Evolutionary conservation across 179 eudicot species (phyloP), one percentile per base, ranked within the genome.

Genomic region (Beta macrorhiza): DNA sequence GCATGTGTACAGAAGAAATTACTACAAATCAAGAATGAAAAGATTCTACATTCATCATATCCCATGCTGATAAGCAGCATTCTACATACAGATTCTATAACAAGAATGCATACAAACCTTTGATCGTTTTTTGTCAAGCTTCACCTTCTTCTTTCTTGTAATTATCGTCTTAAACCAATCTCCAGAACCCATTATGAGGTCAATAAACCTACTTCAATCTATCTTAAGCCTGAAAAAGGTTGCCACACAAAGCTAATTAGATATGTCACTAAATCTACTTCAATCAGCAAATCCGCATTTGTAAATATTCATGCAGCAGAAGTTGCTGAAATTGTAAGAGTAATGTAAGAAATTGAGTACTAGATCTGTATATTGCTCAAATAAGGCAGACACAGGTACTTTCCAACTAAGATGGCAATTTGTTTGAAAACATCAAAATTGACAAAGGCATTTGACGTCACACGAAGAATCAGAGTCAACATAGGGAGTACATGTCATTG

Each of bases 111-210:
- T 45, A 81, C 87, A 75, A 52, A 88, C 90, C 90, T 78, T 84
- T 61, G 82, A 58, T 47, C 59, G 77, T 51, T 80, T 80, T 79
- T 86, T 88, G 71, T 81, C 87, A 80, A 80, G 77, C 82, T 84
- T 86, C 68, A 67, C 84, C 85, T 88, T 88, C 85, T 88, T 88
- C 87, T 84, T 88, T 80, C 83, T 84, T 56, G 81, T 63, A 49
- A 86, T 83, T 59, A 86, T 82, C 10, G 83, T 81, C 89, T 84
- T 88, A 59, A 88, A 80, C 90, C 90, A 88, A 82, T 78, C 74
- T 69, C 90, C 85, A 47, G 90, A 88, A 37, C 90, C 90, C 90
- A 88, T 88, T 76, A 52, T 71, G 44, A 47, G 64, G 69, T 71
- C 77, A 75, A 63, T 37, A 79, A 71, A 76, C 64, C 49, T 68